Base-by-base conservation (phyloP, 352 stramenopile genomes). In the Phytophthora podocarpi region DNA sequence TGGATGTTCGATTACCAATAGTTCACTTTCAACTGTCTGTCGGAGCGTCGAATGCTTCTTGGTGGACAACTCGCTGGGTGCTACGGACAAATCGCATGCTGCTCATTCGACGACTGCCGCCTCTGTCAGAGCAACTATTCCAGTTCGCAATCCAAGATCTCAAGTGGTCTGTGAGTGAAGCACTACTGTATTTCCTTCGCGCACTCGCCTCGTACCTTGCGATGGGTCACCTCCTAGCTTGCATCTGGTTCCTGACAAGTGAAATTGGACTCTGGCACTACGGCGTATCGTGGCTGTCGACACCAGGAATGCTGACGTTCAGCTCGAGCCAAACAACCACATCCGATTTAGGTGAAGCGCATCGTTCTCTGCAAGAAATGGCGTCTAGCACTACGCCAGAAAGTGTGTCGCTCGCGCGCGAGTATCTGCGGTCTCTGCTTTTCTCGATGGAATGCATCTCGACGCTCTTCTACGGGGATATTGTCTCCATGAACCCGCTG, bases 381-480 rank as follows among this genome's bases (percentile, higher is more conserved):
- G n/a, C n/a, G n/a, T n/a, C n/a, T n/a, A n/a, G n/a, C n/a, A n/a
- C 78, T 10, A 50, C 74, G 18, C 63, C 86, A 8, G 16, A 55
- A 1, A 56, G 45, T 30, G 47, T 87, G 2, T 71, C 75, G 10
- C 46, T 87, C 0, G 54, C 34, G 11, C 78, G 79, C 24, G 78
- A 87, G 57, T 90, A 89, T 53, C 49, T 85, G 20, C 79, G 81
- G 4, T 80, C 79, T 3, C 70, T 90, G 43, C 67, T 87, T 27
- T 89, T 89, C 45, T 69, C 79, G 2, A 42, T 88, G 9, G n/a
- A n/a, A n/a, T n/a, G n/a, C n/a, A n/a, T n/a, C n/a, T n/a, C n/a
- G n/a, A n/a, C n/a, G n/a, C n/a, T 89, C 1, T 90, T 66, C 18
- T 61, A 66, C 32, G 58, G 58, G 9, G 58, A 66, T 27, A 66